phyloP scores from a whole-genome alignment of 352 stramenopile species.

The Pythium phragmitis region DNA sequence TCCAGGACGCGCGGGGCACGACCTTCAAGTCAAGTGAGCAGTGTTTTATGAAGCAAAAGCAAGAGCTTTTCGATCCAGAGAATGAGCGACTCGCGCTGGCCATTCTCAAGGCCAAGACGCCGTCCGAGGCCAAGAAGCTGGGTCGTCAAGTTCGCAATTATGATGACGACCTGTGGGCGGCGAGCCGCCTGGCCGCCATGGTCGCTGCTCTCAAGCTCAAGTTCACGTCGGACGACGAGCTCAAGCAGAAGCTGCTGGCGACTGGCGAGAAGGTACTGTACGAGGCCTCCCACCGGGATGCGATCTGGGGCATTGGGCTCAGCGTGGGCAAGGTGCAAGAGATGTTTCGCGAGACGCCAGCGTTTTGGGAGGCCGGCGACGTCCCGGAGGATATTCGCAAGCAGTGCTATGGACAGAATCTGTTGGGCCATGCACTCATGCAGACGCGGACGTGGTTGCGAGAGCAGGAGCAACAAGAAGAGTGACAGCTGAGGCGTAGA shows the following conservation, averaged over 20 bases:
- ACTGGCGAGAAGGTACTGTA: conserved; percentile 51
- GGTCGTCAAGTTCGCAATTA: conserved; percentile 55
- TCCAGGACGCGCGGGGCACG: conserved; percentile 33
- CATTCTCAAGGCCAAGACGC: conserved; percentile 49
- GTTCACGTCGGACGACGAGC: conserved; percentile 37
- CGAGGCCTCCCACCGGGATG: conserved; percentile 46
- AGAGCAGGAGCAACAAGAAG: conserved; percentile 17
- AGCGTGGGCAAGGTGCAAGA: conserved; percentile 37
- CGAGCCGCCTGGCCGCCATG: conserved; percentile 46
- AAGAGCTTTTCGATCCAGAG: conserved; percentile 55
- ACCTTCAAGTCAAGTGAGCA: conserved; percentile 67
- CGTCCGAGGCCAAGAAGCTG: conserved; percentile 46
- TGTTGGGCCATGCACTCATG: conserved; percentile 60
- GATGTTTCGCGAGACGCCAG: conserved; percentile 36
- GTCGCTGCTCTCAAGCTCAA: conserved; percentile 67
- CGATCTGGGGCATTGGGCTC: conserved; percentile 66
- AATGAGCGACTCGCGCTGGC: conserved; percentile 41
- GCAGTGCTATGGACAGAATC: conserved; percentile 48
- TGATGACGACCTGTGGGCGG: conserved; percentile 45
- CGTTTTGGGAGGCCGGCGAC: conserved; percentile 41
- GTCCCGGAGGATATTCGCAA: conserved; percentile 31
- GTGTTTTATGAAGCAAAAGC: conserved; percentile 75
- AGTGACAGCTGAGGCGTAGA: not conserved
- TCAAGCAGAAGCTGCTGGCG: conserved; percentile 37
- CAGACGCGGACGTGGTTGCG: conserved; percentile 44